Conservation (phyloP, 192 early-diverging fungal genomes). For the Oehlia diaphana region DNA sequence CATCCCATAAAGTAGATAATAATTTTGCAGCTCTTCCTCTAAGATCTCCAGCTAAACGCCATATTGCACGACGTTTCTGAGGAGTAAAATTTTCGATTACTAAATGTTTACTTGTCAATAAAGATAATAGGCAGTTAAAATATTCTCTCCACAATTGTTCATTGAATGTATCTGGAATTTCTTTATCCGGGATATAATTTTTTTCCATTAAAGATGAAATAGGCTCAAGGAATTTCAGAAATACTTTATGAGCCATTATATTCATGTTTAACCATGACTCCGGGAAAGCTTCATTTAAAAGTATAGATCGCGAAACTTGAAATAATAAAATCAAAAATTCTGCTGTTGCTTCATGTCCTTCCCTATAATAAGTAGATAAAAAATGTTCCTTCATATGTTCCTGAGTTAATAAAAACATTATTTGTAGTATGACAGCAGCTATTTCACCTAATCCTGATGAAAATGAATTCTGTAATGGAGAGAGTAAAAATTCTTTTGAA, state of each 20-base stretch:
- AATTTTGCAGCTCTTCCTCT: conserved; percentile 56
- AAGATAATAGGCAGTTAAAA: conserved; percentile 42
- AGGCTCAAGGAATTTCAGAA: conserved; percentile 33
- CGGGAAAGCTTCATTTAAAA: conserved; percentile 26
- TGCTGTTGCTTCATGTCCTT: conserved; percentile 24
- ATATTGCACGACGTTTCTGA: conserved; percentile 53
- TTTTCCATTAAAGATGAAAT: conserved; percentile 23
- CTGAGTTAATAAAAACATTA: conserved; percentile 27
- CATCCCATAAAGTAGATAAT: conserved; percentile 56
- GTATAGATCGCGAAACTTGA: conserved; percentile 14
- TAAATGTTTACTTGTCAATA: conserved; percentile 55
- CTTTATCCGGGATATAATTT: conserved; percentile 27
- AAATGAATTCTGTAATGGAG: background rate
- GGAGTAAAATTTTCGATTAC: conserved; percentile 60
- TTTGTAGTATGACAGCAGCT: conserved; percentile 23
- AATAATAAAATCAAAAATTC: conserved; percentile 25
- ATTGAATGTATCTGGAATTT: conserved; percentile 18
- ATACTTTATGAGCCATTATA: conserved; percentile 42
- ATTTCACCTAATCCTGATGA: conserved; percentile 27
- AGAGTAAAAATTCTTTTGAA: conserved; percentile 20
- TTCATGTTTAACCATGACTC: conserved; percentile 44
- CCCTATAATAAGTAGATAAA: conserved; percentile 21
- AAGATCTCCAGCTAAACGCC: conserved; percentile 62
- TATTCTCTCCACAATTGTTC: conserved; percentile 27
- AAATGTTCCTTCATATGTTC: conserved; percentile 29